These are phyloP conservation scores for Staphylotrichum tortipilum DNA, from an alignment of 495 filamentous ascomycete genomes.

Conservation along the genomic window DNA sequence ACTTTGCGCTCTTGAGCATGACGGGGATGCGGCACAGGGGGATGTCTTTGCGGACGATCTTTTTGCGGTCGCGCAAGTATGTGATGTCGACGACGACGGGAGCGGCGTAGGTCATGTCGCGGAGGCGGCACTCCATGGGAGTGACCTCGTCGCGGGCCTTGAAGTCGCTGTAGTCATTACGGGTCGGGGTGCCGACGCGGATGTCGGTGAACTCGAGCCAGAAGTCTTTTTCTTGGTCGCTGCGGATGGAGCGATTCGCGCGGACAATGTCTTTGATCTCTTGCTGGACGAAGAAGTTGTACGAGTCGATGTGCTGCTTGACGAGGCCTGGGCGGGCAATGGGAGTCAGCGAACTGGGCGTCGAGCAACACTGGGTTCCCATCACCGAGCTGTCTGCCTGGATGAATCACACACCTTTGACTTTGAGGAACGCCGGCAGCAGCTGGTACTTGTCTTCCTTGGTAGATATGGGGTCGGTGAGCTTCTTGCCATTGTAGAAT, in stretches of 20 bases:
- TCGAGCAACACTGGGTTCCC: no score
- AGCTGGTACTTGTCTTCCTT: slow-evolving; percentile 92
- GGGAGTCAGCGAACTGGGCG: no score
- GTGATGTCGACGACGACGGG: slow-evolving; percentile 83
- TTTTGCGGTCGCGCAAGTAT: slow-evolving; percentile 67
- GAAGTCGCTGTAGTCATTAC: slow-evolving; percentile 58
- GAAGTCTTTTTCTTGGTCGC: slow-evolving; percentile 81
- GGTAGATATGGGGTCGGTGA: slow-evolving; percentile 92
- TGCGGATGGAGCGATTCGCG: slow-evolving; percentile 73
- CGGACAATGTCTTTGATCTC: slow-evolving; percentile 93
- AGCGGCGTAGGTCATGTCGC: slow-evolving; percentile 92
- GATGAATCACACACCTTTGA: slow-evolving; percentile 54
- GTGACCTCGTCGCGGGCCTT: slow-evolving; percentile 57
- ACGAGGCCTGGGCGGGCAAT: slow-evolving; percentile 18
- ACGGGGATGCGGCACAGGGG: slow-evolving; percentile 85
- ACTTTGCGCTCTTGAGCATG: slow-evolving; percentile 94
- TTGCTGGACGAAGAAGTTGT: slow-evolving; percentile 91
- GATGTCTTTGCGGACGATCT: slow-evolving; percentile 59
- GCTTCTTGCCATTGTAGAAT: slow-evolving; percentile 88
- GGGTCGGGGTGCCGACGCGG: slow-evolving; percentile 67
- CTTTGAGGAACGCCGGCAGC: slow-evolving; percentile 89
- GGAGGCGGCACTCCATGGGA: slow-evolving; percentile 88
- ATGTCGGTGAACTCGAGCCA: slow-evolving; percentile 87
- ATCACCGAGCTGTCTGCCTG: no score
- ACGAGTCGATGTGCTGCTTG: slow-evolving; percentile 85